Base-by-base conservation (phyloP, 2,329 filamentous ascomycete species). In the Verticillium dahliae region DNA sequence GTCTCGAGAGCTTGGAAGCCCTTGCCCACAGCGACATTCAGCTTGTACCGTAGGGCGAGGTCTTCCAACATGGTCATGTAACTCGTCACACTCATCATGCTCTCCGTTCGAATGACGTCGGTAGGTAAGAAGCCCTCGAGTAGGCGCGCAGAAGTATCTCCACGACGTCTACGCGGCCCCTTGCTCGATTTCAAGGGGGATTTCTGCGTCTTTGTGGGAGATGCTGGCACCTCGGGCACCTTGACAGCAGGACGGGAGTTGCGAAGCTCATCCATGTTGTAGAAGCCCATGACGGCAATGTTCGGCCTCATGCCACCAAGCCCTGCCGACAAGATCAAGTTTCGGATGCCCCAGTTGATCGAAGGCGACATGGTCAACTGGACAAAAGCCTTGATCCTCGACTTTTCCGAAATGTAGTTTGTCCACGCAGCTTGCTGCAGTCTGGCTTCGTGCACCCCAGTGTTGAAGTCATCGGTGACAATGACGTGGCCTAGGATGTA, bases 401-500 rank as follows among this genome's bases (percentile, higher is more conserved):
- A 92, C 66, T 87, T 92, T 68, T 96, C 91, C 0, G 80, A 81
- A 56, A 96, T 94, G 66, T 93, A 93, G 67, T 90, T 92, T 33
- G 90, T 89, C 92, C 92, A 95, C 0, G 90, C 86, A 13, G 85
- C 84, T 71, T 96, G 91, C 70, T 96, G 91, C 22, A 89, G 80
- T 64, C 90, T 89, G 3, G 90, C 91, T 73, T 96, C 92, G 5
- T 90, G 86, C 9, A 96, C 90, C 4, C 91, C 90, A 3, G 83
- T 82, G 22, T 85, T 84, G 69, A 96, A 96, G 70, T 96, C 90
- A 63, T 91, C 84, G 0, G 90, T 92, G 3, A 96, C 91, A 62
- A 96, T 92, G 54, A 96, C 90, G 73, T 96, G 92, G 0, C 91
- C 92, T 1, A 96, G 80, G 10, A 96, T 90, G 71, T 95, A 96